Conservation (phyloP, 2,329 filamentous ascomycete species). For the Penicillium digitatum region DNA sequence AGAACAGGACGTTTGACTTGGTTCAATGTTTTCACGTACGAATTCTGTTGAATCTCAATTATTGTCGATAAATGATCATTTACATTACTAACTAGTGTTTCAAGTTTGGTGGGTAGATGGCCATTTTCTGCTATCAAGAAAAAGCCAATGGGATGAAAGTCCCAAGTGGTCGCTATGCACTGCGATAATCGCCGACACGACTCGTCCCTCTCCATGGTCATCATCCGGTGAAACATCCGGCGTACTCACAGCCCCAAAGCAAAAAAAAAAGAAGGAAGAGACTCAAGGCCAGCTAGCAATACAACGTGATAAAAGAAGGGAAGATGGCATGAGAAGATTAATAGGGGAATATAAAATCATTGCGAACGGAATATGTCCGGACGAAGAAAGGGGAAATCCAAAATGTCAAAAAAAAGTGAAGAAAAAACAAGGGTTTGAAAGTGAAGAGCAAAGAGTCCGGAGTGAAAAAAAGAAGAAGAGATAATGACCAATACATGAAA, state of each 20-base stretch:
- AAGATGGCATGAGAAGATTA: conserved; percentile 28
- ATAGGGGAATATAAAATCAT: conserved; percentile 27
- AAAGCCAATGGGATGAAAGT: conserved; percentile 11
- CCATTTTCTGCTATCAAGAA: conserved; percentile 1
- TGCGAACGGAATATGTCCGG: conserved; percentile 26
- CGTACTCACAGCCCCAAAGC: conserved; percentile 9
- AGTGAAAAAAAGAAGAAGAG: conserved; percentile 17
- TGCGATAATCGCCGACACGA: not conserved
- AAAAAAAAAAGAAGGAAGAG: conserved; percentile 22
- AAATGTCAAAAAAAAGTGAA: conserved; percentile 24
- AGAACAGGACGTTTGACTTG: not conserved
- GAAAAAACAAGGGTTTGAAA: conserved; percentile 16
- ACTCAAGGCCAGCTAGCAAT: conserved; percentile 41
- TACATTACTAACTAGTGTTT: not conserved
- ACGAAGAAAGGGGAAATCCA: conserved; percentile 24
- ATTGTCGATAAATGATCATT: not conserved
- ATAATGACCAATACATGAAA: conserved; percentile 36
- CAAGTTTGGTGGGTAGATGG: not conserved
- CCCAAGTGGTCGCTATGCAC: not conserved
- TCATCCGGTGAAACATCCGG: conserved; percentile 7
- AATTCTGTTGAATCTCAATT: not conserved
- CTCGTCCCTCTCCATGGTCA: conserved; percentile 3
- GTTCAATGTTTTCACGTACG: not conserved
- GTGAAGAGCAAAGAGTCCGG: conserved; percentile 20
- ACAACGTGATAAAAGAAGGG: conserved; percentile 33